Evolutionary conservation across 2,329 filamentous ascomycete genomes (phyloP).

Genomic region (Phyllosticta paracitricarpa): DNA sequence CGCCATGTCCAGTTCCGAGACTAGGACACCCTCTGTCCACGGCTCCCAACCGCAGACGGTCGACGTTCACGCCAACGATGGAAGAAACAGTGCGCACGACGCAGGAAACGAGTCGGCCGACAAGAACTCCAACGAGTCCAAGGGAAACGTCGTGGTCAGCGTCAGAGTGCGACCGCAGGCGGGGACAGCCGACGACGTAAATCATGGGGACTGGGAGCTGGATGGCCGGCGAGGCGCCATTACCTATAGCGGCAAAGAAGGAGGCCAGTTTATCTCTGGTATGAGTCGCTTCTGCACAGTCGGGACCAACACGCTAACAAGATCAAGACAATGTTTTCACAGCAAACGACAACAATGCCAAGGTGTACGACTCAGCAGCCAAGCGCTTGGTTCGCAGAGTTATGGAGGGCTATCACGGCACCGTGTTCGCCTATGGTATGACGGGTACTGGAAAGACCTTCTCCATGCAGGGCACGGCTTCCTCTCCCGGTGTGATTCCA

Average conservation of each 20-base stretch:
- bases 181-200: constrained; percentile 50
- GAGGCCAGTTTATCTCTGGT: constrained; percentile 75
- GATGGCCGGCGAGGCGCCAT: constrained; percentile 76
- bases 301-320: not conserved
- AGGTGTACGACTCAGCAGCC: constrained; percentile 87
- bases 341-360: constrained; percentile 84
- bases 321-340: constrained; percentile 85
- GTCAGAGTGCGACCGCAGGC: constrained; percentile 84
- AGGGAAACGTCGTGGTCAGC: constrained; percentile 93
- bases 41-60: constrained; percentile 75
- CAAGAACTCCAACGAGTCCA: constrained; percentile 51
- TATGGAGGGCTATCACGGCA: constrained; percentile 98
- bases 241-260: constrained; percentile 77
- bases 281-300: constrained; percentile 7
- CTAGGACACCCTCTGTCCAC: constrained; percentile 82
- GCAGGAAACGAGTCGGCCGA: not conserved
- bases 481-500: constrained; percentile 91
- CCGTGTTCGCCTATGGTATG: constrained; percentile 98
- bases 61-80: not conserved
- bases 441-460: constrained; percentile 98
- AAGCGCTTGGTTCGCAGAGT: constrained; percentile 91
- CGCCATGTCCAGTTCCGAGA: constrained; percentile 76
- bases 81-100: constrained; percentile 1
- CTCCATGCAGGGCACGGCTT: constrained; percentile 97
- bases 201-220: constrained; percentile 83